A percentile compares a stretch with the other conserved stretches of the same genome.
Evolutionary conservation across 768 basidiomycete genomes (phyloP).

Genomic region (Mycena capillaripes): DNA sequence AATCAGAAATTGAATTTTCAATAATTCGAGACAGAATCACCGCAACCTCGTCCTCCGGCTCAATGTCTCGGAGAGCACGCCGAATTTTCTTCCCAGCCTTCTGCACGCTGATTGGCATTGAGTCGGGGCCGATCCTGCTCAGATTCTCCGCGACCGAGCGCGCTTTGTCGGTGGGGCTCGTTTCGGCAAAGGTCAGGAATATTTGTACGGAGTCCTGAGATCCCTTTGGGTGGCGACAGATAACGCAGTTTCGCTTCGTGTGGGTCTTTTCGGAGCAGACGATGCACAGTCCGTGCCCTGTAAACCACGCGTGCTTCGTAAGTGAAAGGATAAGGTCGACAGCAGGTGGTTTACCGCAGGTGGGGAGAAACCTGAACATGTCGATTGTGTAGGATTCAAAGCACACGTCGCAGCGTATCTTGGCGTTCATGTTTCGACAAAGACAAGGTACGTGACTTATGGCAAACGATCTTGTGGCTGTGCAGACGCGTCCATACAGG

Average conservation of each 20-base stretch:
- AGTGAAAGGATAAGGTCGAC: not conserved
- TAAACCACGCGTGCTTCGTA: not conserved
- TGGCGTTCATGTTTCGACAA: constrained; percentile 1
- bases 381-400: constrained; percentile 22
- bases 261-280: constrained; percentile 25
- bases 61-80: constrained; percentile 11
- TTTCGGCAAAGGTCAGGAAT: constrained; percentile 27
- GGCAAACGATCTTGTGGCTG: not conserved
- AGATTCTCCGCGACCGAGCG: constrained; percentile 25
- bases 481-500: not conserved
- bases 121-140: constrained; percentile 15
- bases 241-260: constrained; percentile 29
- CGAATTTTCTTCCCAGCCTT: constrained; percentile 36
- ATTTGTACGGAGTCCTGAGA: constrained; percentile 26
- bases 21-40: constrained; percentile 18
- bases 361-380: constrained; percentile 30
- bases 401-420: constrained; percentile 33
- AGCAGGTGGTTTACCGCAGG: constrained; percentile 20
- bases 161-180: constrained; percentile 16
- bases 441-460: not conserved
- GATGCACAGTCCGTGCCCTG: constrained; percentile 36
- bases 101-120: constrained; percentile 28
- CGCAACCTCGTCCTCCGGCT: constrained; percentile 23
- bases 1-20: not conserved
- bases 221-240: constrained; percentile 31